phyloP scores from a whole-genome alignment of 1,284 basidiomycete genomes.

The Leccinum pachyderme region DNA sequence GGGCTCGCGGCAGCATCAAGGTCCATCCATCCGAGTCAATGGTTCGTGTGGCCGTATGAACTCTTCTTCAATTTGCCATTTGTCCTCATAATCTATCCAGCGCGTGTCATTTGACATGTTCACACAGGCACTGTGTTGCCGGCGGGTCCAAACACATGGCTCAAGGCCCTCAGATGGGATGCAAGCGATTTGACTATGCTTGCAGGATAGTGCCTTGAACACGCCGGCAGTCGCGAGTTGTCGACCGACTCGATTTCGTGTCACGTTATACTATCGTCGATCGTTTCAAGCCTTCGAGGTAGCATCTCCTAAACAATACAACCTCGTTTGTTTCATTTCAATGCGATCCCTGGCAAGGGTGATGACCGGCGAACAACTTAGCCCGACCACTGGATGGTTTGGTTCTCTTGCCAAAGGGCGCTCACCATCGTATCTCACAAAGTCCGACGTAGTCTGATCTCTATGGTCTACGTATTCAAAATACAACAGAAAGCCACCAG shows the following conservation, averaged over 20 bases:
- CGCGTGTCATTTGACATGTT: constrained; percentile 6
- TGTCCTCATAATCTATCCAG: neutral
- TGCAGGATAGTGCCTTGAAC: neutral
- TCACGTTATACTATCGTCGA: neutral
- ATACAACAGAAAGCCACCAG: constrained; percentile 11
- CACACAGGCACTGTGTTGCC: constrained; percentile 3
- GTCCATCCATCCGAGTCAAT: neutral
- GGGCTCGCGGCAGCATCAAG: neutral
- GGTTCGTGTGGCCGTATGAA: neutral
- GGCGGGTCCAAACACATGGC: neutral
- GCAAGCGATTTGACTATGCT: neutral
- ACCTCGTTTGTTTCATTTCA: neutral
- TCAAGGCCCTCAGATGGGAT: neutral
- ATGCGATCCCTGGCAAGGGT: neutral
- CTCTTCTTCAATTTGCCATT: neutral
- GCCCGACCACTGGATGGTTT: constrained; percentile 28
- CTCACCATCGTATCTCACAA: constrained; percentile 6
- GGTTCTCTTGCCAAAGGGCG: constrained; percentile 8
- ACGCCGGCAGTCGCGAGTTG: neutral
- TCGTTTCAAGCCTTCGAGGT: neutral
- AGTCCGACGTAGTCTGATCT: constrained; percentile 2
- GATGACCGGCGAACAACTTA: neutral
- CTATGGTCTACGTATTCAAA: neutral
- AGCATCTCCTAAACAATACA: constrained; percentile 1
- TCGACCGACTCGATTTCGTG: neutral